Conservation (phyloP, 768 basidiomycete species). For the Podaxis sp. region DNA sequence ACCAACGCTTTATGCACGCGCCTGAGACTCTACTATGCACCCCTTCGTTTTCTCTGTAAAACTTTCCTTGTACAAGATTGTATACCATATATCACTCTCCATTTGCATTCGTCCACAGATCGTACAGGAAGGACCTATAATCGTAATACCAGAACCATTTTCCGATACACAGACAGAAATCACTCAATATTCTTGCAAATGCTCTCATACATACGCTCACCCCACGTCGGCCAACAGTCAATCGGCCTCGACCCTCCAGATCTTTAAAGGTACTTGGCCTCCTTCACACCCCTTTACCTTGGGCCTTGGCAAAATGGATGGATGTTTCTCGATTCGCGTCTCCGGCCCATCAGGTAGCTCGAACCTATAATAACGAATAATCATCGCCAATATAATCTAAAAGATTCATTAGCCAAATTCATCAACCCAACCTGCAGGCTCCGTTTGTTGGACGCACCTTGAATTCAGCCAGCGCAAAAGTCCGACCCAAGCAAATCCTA, state of each 20-base stretch:
- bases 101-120: not conserved
- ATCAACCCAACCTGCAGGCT: not conserved
- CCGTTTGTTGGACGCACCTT: conserved; percentile 28
- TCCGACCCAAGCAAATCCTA: conserved; percentile 47
- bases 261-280: conserved; percentile 33
- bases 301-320: conserved; percentile 36
- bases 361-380: conserved; percentile 43
- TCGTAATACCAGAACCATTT: not conserved
- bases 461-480: conserved; percentile 47
- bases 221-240: not conserved
- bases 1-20: not conserved
- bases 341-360: conserved; percentile 39
- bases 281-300: conserved; percentile 35
- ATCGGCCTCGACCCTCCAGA: conserved; percentile 28
- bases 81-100: not conserved
- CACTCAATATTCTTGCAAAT: not conserved
- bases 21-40: not conserved
- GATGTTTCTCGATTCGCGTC: conserved; percentile 37
- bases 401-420: not conserved
- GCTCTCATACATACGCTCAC: not conserved
- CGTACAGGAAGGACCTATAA: not conserved
- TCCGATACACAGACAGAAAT: not conserved
- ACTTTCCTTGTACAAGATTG: not conserved
- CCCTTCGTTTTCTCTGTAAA: not conserved
- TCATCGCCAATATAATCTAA: conserved; percentile 42